These are phyloP conservation scores for Pichia sorboxylosa DNA, from an alignment of 1,139 yeast genomes.

Conservation along the genomic window DNA sequence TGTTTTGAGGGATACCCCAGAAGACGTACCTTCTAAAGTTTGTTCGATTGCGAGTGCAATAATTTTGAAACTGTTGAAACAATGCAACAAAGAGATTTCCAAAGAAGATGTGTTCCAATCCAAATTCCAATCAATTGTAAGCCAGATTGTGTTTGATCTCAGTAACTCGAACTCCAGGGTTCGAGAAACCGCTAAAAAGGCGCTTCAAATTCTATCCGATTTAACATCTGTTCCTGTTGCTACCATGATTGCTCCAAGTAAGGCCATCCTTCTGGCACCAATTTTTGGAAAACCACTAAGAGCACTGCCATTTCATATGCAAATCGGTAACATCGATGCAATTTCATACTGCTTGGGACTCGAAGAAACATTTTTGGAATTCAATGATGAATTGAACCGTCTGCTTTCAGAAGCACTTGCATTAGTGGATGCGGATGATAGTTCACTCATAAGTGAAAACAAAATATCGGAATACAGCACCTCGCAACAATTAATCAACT, in stretches of 20 bases:
- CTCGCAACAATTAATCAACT: slow-evolving; percentile 71
- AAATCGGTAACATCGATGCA: slow-evolving; percentile 95
- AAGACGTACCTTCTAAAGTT: slow-evolving; percentile 76
- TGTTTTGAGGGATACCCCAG: slow-evolving; percentile 82
- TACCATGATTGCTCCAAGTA: slow-evolving; percentile 70
- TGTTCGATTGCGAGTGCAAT: slow-evolving; percentile 59
- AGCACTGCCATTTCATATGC: slow-evolving; percentile 97
- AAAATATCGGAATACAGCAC: slow-evolving; percentile 79
- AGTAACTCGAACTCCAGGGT: slow-evolving; percentile 82
- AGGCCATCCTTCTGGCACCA: slow-evolving; percentile 73
- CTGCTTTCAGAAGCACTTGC: slow-evolving; percentile 84
- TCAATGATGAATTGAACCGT: slow-evolving; percentile 80
- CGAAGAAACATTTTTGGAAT: slow-evolving; percentile 70
- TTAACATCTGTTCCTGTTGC: slow-evolving; percentile 61
- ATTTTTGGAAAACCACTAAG: slow-evolving; percentile 93
- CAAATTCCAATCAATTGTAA: slow-evolving; percentile 74
- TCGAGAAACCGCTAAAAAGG: slow-evolving; percentile 68
- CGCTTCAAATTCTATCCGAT: slow-evolving; percentile 57
- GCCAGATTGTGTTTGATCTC: slow-evolving; percentile 81
- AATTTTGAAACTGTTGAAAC: slow-evolving; percentile 49
- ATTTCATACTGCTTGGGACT: slow-evolving; percentile 78
- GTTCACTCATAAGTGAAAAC: slow-evolving; percentile 79
- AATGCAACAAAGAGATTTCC: slow-evolving; percentile 50
- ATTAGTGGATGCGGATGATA: slow-evolving; percentile 95
- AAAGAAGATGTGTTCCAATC: slow-evolving; percentile 54